Conservation (phyloP, 2,329 filamentous ascomycete species). For the Venturiaceae sp. region DNA sequence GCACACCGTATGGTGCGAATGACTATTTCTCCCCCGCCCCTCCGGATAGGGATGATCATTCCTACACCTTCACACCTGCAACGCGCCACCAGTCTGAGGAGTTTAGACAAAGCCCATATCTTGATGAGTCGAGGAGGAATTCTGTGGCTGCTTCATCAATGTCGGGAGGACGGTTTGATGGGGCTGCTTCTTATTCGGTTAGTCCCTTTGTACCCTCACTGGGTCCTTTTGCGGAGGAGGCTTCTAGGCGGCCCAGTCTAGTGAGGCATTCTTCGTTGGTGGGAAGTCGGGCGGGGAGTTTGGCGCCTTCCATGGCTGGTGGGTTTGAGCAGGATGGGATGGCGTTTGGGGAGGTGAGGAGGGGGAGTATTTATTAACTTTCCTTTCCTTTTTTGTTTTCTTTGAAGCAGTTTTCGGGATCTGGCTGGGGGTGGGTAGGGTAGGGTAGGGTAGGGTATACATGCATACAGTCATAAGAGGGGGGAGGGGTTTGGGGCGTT, state of each 20-base stretch:
- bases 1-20: neutral
- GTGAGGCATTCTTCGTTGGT: neutral
- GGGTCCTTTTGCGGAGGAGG: neutral
- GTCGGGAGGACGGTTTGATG: no score
- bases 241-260: no score
- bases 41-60: no score
- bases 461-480: no score
- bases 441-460: no score
- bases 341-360: neutral
- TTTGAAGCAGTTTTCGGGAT: neutral
- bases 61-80: neutral
- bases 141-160: no score
- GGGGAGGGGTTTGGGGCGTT: no score
- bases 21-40: neutral
- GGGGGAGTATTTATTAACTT: neutral
- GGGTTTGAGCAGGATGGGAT: no score
- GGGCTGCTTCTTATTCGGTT: neutral
- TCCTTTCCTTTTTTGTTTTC: no score
- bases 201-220: neutral
- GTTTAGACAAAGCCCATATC: no score
- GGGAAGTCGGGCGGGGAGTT: neutral
- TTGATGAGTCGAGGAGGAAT: no score
- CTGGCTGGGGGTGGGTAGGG: neutral
- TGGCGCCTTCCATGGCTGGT: neutral
- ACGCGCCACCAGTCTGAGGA: neutral